These are phyloP conservation scores for Mollisia scopiformis DNA, from an alignment of 2,329 filamentous ascomycete genomes.

Conservation along the genomic window DNA sequence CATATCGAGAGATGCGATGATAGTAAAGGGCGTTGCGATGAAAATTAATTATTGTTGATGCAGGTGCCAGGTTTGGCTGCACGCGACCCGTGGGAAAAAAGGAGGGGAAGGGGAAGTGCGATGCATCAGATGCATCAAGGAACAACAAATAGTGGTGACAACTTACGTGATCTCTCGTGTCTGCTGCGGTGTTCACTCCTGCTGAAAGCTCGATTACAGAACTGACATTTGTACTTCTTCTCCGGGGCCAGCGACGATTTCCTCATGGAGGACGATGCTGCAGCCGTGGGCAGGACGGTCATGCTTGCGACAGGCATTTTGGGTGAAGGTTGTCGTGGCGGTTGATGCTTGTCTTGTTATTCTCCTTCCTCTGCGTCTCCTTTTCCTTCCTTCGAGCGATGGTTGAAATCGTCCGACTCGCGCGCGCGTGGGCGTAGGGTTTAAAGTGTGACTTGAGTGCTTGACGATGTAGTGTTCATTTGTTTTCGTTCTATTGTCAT, in stretches of 20 bases:
- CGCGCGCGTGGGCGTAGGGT: constrained; percentile 55
- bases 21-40: constrained; percentile 1
- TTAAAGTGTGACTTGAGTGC: constrained; percentile 69
- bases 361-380: constrained; percentile 21
- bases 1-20: not conserved
- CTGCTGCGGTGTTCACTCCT: constrained; percentile 95
- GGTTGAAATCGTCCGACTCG: constrained; percentile 41
- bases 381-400: constrained; percentile 36
- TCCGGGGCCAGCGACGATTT: constrained; percentile 78
- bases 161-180: constrained; percentile 98
- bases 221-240: constrained; percentile 99
- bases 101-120: constrained; percentile 7
- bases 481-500: constrained; percentile 59
- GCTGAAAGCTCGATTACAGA: constrained; percentile 96
- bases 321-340: constrained; percentile 25
- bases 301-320: constrained; percentile 66
- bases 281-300: constrained; percentile 62
- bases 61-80: constrained; percentile 13
- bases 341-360: constrained; percentile 10
- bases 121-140: not conserved
- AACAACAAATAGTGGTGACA: constrained; percentile 16
- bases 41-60: constrained; percentile 10
- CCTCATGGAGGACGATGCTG: constrained; percentile 70
- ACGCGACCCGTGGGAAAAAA: constrained; percentile 32
- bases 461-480: constrained; percentile 54